These are phyloP conservation scores for Antrodiella citrinella DNA, from an alignment of 768 basidiomycete species.

Conservation along the genomic window DNA sequence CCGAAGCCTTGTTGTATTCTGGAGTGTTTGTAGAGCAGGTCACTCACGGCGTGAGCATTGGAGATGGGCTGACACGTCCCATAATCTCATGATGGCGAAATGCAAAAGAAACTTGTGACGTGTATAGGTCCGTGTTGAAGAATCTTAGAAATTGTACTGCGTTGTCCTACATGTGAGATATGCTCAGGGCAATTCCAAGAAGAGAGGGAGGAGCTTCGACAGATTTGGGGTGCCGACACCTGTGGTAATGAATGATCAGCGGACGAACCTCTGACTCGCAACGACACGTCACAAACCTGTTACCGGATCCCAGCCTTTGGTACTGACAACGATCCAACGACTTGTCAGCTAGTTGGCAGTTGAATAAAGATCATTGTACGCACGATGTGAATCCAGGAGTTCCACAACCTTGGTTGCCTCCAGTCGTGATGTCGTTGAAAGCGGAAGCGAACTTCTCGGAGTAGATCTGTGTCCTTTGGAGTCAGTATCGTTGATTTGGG, in stretches of 20 bases:
- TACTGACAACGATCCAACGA: conserved; percentile 8
- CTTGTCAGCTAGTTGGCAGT: background rate
- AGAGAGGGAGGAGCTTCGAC: conserved; percentile 16
- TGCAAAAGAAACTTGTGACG: too few relatives aligned
- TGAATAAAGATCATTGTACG: too few relatives aligned
- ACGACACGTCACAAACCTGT: conserved; percentile 11
- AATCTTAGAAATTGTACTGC: too few relatives aligned
- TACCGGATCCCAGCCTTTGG: conserved; percentile 19
- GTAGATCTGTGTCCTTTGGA: conserved; percentile 10
- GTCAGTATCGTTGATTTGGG: background rate
- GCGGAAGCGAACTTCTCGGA: conserved; percentile 8
- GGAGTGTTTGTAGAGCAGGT: conserved; percentile 48
- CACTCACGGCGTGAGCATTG: conserved; percentile 29
- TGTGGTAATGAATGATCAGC: background rate
- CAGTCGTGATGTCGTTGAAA: conserved; percentile 28
- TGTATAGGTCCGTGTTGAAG: too few relatives aligned
- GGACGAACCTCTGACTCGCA: too few relatives aligned
- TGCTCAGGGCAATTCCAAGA: conserved; percentile 20
- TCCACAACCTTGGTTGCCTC: conserved; percentile 27
- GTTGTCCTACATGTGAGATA: too few relatives aligned
- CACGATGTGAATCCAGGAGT: conserved; percentile 19
- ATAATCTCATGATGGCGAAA: background rate
- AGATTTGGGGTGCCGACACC: conserved; percentile 23
- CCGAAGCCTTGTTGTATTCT: conserved; percentile 48
- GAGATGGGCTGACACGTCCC: conserved; percentile 14